Percentiles rank a stretch among this genome's conserved stretches.
These are phyloP conservation scores for Ceratorhiza oryzae-sativae DNA, from an alignment of 1,284 basidiomycete genomes.

Conservation along the genomic window DNA sequence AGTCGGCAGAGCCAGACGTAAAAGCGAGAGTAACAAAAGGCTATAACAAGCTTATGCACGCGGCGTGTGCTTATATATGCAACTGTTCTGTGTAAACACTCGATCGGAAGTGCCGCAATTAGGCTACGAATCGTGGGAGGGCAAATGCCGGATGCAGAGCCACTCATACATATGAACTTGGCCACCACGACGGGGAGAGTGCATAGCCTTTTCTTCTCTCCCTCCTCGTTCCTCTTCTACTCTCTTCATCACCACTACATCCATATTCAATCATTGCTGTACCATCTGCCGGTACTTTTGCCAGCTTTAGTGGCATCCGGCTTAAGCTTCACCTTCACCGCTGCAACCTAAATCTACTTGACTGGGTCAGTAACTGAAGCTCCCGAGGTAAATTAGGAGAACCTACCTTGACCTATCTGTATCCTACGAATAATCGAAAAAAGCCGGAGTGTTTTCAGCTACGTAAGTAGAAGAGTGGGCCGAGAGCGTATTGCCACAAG, in stretches of 20 bases:
- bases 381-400: no score
- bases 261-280: no score
- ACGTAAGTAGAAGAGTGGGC: not conserved
- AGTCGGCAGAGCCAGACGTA: not conserved
- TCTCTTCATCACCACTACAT: no score
- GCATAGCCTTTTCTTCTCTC: not conserved
- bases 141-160: constrained; percentile 33
- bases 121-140: not conserved
- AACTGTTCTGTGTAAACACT: not conserved
- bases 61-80: not conserved
- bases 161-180: constrained; percentile 24
- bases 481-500: not conserved
- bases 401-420: no score
- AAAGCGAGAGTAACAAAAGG: not conserved
- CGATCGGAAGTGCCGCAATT: constrained; percentile 2
- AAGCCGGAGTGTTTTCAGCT: no score
- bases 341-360: no score
- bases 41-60: not conserved
- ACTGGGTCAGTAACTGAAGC: not conserved
- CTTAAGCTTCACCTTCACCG: no score
- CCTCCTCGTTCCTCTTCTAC: not conserved
- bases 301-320: not conserved
- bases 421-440: no score
- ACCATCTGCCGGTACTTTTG: no score
- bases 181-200: constrained; percentile 24